Base-by-base conservation (phyloP, 1,139 yeast genomes). In the Scheffersomyces cryptocercus region DNA sequence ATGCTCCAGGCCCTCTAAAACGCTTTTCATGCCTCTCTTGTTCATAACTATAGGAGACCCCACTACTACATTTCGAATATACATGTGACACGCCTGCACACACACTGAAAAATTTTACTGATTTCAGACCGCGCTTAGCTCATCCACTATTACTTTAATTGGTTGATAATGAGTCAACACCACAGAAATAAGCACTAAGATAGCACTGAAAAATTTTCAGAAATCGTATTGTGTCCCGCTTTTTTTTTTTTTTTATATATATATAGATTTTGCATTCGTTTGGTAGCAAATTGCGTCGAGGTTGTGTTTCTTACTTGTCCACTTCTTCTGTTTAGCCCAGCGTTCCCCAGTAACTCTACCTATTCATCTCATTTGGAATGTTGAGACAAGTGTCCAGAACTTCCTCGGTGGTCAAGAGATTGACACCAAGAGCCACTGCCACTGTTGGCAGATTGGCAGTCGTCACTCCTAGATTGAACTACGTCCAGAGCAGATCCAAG, bases 51-150 rank as follows among this genome's bases (percentile, higher is more conserved):
- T 20, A 20, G 26, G 26, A 6, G 26, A 20, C 26, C 26, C 26
- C 26, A 20, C 26, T 20, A 20, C 26, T 20, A 6, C 26, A 20
- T 20, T 20, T 20, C 26, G 26, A 20, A 20, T 8, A 20, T 20
- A 20, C 26, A 20, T 20, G 26, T 20, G 26, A 20, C 26, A 5
- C 8, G 26, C 35, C 35, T 31, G 35, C 24, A 31, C 24, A 14
- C 8, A 14, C 11, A 0, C 35, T 31, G 35, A 31, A 31, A 31
- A 31, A 14, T 31, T 37, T 37, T 42, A 46, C 67, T 59, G 76
- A 70, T 70, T 62, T 61, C 50, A 55, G 50, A 70, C 73, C 75
- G 75, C 76, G 76, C 73, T 67, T 67, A 68, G 49, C 41, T 45
- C 35, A 31, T 31, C 35, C 35, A 39, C 36, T 50, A 57, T 64